Evolutionary conservation across 305 asterid species (phyloP), one percentile per base, ranked within the genome.

Genomic region (Fraxinus nigra): DNA sequence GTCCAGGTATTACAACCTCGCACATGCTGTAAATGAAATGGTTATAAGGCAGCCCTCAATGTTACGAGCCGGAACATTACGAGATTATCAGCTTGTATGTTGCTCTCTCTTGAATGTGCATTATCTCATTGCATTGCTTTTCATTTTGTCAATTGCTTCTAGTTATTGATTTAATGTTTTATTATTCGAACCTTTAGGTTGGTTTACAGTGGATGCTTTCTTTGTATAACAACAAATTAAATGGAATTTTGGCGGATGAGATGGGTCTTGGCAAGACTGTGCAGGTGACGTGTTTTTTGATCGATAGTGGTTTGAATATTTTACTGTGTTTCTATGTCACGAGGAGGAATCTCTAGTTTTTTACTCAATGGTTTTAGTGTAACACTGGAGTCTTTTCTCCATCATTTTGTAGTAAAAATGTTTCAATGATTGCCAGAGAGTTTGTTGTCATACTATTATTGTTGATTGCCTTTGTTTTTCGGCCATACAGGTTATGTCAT

Each of bases 181-280:
- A 80, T 81, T 76, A 80, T 81, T 76, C 67, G 82, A 86, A 77
- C 82, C 76, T 92, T 88, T 92, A 97, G 99, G 99, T 97, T 82
- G 99, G 99, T 81, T 89, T 97, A 91, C 99, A 97, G 91, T 97
- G 99, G 99, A 97, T 97, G 99, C 92, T 97, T 75, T 97, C 99
- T 74, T 90, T 97, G 88, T 97, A 95, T 85, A 95, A 97, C 84
- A 97, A 97, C 89, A 97, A 97, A 85, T 84, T 97, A 82, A 97
- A 97, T 90, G 99, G 99, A 80, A 97, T 97, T 82, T 94, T 97
- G 92, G 99, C 99, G 33, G 99, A 97, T 90, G 99, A 97, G 93
- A 97, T 97, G 99, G 99, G 99, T 84, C 98, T 97, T 75, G 99
- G 99, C 84, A 97, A 97, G 94, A 97, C 99, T 81, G 99, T 97